Conservation (phyloP, 306 rosid species). For the Coriaria nepalensis region DNA sequence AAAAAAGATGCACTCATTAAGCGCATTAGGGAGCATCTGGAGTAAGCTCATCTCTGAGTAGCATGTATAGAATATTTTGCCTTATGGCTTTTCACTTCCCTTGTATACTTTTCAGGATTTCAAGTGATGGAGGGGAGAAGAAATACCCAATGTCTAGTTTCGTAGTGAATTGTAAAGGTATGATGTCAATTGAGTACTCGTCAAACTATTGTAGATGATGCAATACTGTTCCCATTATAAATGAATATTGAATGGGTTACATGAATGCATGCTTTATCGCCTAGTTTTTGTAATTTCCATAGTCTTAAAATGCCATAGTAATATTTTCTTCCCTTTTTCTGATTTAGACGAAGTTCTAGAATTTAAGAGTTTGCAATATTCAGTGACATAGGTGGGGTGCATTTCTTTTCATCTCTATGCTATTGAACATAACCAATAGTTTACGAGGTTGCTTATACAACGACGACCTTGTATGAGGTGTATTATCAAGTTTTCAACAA, state of each 20-base stretch:
- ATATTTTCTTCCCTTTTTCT: too few species aligned
- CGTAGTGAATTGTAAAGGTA: slow-evolving; percentile 76
- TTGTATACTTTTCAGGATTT: slow-evolving; percentile 39
- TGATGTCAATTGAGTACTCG: background rate
- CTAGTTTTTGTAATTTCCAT: too few species aligned
- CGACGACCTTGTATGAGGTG: background rate
- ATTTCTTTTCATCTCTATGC: too few species aligned
- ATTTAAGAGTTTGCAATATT: too few species aligned
- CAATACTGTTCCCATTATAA: too few species aligned
- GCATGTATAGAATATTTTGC: background rate
- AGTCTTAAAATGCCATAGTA: too few species aligned
- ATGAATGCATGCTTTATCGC: too few species aligned
- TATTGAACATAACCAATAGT: too few species aligned
- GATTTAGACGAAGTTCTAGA: too few species aligned
- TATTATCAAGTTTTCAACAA: background rate
- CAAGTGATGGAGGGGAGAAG: slow-evolving; percentile 62
- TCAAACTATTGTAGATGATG: too few species aligned
- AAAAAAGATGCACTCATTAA: slow-evolving; percentile 53
- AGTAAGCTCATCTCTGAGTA: slow-evolving; percentile 29
- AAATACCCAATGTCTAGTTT: slow-evolving; percentile 57
- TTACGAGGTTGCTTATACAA: background rate
- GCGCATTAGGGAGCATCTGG: slow-evolving; percentile 59
- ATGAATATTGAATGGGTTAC: too few species aligned
- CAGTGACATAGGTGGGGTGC: too few species aligned
- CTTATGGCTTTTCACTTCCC: slow-evolving; percentile 11